Percentiles rank a stretch among this genome's conserved stretches.
phyloP scores from a whole-genome alignment of 305 asterid genomes.

The Rubia balearica region DNA sequence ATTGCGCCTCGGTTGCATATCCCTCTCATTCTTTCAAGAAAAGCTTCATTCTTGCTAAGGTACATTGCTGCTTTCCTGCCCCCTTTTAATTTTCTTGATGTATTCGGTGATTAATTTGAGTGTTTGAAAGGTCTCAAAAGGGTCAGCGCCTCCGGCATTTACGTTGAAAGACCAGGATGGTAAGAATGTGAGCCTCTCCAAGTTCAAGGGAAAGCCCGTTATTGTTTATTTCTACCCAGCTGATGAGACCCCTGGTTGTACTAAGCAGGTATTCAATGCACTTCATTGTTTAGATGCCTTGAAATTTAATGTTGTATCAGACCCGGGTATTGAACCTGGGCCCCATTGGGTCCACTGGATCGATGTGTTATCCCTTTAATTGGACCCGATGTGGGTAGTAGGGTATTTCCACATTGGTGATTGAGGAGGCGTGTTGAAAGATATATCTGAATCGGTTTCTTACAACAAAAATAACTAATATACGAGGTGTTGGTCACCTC shows the following conservation, averaged over 20 bases:
- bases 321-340: too few species aligned
- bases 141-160: constrained; percentile 61
- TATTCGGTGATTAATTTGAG: not conserved
- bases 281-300: not conserved
- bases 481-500: too few species aligned
- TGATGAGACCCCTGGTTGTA: constrained; percentile 93
- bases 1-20: constrained; percentile 27
- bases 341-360: too few species aligned
- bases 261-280: constrained; percentile 67
- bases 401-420: too few species aligned
- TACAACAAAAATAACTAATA: too few species aligned
- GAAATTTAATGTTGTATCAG: too few species aligned
- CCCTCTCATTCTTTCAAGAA: constrained; percentile 37
- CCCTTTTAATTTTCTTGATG: not conserved
- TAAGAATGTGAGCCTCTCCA: constrained; percentile 60
- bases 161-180: constrained; percentile 88
- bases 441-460: too few species aligned
- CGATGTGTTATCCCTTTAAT: too few species aligned
- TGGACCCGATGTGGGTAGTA: too few species aligned
- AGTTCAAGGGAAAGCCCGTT: constrained; percentile 81
- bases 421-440: too few species aligned
- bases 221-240: constrained; percentile 93
- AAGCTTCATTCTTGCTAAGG: constrained; percentile 61
- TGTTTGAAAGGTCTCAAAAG: constrained; percentile 58
- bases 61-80: constrained; percentile 30